Conservation (phyloP, 352 stramenopile species). For the Phytophthora vignae region DNA sequence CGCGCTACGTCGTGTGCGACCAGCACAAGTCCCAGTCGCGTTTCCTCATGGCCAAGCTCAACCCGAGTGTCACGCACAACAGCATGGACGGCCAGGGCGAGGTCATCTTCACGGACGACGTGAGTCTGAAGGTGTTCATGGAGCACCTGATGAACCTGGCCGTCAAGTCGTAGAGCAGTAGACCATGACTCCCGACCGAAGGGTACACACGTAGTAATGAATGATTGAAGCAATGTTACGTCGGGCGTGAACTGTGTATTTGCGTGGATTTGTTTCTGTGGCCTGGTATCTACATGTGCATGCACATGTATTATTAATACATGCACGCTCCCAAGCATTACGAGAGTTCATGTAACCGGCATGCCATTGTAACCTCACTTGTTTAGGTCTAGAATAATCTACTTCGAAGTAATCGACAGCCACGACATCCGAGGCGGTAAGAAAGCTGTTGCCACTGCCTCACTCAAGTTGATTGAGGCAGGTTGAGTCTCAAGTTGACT, state of each 20-base stretch:
- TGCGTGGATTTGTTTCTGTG: not conserved
- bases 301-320: not conserved
- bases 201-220: conserved; percentile 28
- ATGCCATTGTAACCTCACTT: too few species aligned
- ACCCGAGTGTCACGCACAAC: conserved; percentile 98
- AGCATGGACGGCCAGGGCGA: conserved; percentile 94
- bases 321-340: not conserved
- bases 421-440: too few species aligned
- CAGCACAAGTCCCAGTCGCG: conserved; percentile 99
- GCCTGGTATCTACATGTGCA: not conserved
- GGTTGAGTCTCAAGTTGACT: too few species aligned
- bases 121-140: conserved; percentile 99
- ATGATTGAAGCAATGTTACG: conserved; percentile 10
- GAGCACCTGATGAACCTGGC: conserved; percentile 96
- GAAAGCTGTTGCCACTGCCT: too few species aligned
- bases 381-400: too few species aligned
- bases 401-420: too few species aligned
- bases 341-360: too few species aligned
- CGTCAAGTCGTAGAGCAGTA: conserved; percentile 77
- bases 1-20: conserved; percentile 99
- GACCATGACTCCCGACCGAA: conserved; percentile 17
- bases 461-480: too few species aligned
- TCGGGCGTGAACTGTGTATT: not conserved
- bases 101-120: conserved; percentile 99
- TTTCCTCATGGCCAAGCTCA: conserved; percentile 99